Evolutionary conservation across 2,329 filamentous ascomycete genomes (phyloP).

Genomic region (Claviceps sp.): DNA sequence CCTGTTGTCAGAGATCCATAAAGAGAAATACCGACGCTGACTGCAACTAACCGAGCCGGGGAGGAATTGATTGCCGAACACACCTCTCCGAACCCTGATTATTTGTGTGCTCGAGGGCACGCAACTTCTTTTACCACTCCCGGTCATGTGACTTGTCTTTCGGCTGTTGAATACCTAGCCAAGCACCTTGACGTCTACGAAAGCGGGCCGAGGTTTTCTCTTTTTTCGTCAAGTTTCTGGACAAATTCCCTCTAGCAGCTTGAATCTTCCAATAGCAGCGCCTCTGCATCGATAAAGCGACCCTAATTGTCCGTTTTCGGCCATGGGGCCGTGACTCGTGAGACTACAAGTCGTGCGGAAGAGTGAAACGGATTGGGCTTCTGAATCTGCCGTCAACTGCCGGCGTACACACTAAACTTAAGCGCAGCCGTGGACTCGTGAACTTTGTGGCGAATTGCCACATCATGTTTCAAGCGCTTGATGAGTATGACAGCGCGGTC

Average conservation of each 20-base stretch:
- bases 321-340: background rate
- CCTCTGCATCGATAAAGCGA: too few relatives aligned
- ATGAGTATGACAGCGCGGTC: too few relatives aligned
- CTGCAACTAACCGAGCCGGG: background rate
- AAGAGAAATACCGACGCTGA: background rate
- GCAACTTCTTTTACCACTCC: background rate
- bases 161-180: background rate
- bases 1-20: background rate
- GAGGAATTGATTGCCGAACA: background rate
- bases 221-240: background rate
- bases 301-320: background rate
- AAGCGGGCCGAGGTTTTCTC: background rate
- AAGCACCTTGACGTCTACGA: constrained; percentile 1
- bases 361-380: too few relatives aligned
- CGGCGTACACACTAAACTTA: too few relatives aligned
- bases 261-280: too few relatives aligned
- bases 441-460: too few relatives aligned
- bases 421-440: too few relatives aligned
- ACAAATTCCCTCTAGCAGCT: too few relatives aligned
- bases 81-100: background rate
- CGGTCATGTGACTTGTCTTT: background rate
- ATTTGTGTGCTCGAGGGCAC: background rate
- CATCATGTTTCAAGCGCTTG: too few relatives aligned
- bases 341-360: too few relatives aligned
- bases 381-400: too few relatives aligned